Conservation (phyloP, 768 basidiomycete species). For the Auriscalpium microsporum region DNA sequence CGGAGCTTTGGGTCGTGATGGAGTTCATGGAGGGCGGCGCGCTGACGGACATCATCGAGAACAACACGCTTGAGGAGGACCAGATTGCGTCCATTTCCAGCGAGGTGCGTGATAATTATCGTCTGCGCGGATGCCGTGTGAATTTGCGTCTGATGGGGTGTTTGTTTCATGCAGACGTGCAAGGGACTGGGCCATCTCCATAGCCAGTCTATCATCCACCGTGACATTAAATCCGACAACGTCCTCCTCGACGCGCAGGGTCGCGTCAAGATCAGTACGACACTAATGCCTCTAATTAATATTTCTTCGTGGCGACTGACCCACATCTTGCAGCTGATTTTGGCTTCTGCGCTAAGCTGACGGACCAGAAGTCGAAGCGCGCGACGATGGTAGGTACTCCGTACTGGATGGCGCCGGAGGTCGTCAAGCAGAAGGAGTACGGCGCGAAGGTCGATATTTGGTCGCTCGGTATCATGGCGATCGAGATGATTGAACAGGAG, state of each 20-base stretch:
- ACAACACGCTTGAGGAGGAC: constrained; percentile 90
- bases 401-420: constrained; percentile 99
- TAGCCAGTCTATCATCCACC: constrained; percentile 90
- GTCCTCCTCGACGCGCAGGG: constrained; percentile 89
- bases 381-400: constrained; percentile 99
- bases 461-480: constrained; percentile 97
- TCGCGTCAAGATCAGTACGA: constrained; percentile 92
- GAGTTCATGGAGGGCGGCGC: constrained; percentile 99
- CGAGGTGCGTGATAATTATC: constrained; percentile 52
- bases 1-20: constrained; percentile 96
- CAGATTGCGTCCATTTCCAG: constrained; percentile 88
- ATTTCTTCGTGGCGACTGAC: neutral
- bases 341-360: constrained; percentile 93
- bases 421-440: constrained; percentile 95
- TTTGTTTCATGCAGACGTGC: constrained; percentile 58
- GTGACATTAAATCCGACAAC: constrained; percentile 96
- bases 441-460: constrained; percentile 96
- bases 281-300: neutral
- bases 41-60: constrained; percentile 95
- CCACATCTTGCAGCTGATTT: constrained; percentile 64
- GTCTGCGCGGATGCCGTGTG: neutral
- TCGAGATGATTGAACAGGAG: constrained; percentile 98
- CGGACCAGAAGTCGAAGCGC: constrained; percentile 93
- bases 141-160: neutral
- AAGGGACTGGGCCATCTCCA: constrained; percentile 91